phyloP scores from a whole-genome alignment of 2,329 filamentous ascomycete species.

The Fusarium penzigii region DNA sequence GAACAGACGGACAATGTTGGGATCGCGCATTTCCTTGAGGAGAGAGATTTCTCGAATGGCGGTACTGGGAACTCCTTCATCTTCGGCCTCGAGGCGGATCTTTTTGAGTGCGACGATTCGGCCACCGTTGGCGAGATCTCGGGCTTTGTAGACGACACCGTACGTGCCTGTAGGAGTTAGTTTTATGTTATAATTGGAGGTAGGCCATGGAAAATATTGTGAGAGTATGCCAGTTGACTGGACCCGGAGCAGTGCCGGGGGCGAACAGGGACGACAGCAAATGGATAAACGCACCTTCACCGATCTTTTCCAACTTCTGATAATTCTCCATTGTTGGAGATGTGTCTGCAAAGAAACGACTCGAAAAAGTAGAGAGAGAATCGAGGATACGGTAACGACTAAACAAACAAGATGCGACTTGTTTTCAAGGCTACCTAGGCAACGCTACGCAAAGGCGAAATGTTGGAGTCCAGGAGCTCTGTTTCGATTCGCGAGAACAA shows the following conservation, averaged over 20 bases:
- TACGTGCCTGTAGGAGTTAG: conserved; percentile 69
- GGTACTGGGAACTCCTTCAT: conserved; percentile 89
- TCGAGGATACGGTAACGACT: conserved; percentile 2
- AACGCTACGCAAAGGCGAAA: no score
- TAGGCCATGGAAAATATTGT: conserved; percentile 2
- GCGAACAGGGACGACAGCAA: background rate
- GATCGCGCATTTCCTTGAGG: conserved; percentile 91
- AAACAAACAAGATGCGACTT: conserved; percentile 11
- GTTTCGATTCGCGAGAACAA: no score
- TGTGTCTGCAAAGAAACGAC: conserved; percentile 8
- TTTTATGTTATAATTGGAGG: background rate
- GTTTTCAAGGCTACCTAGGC: background rate
- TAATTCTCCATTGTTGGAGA: conserved; percentile 79
- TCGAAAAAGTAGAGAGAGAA: conserved; percentile 4
- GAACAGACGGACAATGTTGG: conserved; percentile 82
- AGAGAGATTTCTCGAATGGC: conserved; percentile 94
- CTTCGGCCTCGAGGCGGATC: conserved; percentile 91
- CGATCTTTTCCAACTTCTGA: conserved; percentile 94
- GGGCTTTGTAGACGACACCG: conserved; percentile 92
- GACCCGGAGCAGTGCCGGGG: no score
- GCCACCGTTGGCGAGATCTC: conserved; percentile 77
- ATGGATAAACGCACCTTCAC: conserved; percentile 68
- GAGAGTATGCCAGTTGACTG: background rate
- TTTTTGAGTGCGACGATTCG: conserved; percentile 94
- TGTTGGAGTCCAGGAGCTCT: no score